Evolutionary conservation across 768 basidiomycete species (phyloP).

Genomic region (Hemileccinum impolitum): DNA sequence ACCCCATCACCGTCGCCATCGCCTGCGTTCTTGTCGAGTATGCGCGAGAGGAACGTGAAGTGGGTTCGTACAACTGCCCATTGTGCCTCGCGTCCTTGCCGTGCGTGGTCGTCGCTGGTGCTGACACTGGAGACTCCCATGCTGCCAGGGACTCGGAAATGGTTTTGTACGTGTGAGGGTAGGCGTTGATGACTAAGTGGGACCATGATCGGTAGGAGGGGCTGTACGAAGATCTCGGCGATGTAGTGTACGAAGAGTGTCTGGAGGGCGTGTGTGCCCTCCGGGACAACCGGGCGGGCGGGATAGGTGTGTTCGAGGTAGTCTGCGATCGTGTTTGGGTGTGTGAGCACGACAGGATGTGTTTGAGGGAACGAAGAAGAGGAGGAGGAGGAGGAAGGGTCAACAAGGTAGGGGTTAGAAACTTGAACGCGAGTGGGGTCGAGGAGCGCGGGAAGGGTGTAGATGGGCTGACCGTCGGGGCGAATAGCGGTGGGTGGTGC

Average conservation of each 20-base stretch:
- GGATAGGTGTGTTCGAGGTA: slow-evolving; percentile 70
- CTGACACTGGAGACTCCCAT: too few relatives aligned
- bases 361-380: slow-evolving; percentile 16
- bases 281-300: slow-evolving; percentile 67
- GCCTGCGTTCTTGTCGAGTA: slow-evolving; percentile 64
- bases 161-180: slow-evolving; percentile 43
- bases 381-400: too few relatives aligned
- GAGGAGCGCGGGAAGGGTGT: slow-evolving; percentile 66
- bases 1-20: slow-evolving; percentile 64
- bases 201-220: slow-evolving; percentile 66
- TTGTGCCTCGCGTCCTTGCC: slow-evolving; percentile 53
- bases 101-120: neutral
- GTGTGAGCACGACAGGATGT: slow-evolving; percentile 52
- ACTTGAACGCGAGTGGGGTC: slow-evolving; percentile 39
- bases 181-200: slow-evolving; percentile 64
- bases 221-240: slow-evolving; percentile 61
- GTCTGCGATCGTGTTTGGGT: slow-evolving; percentile 61
- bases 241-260: slow-evolving; percentile 68
- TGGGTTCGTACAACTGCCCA: slow-evolving; percentile 65
- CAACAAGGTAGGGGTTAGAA: too few relatives aligned
- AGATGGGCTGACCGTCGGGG: slow-evolving; percentile 58
- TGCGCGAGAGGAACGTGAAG: slow-evolving; percentile 58
- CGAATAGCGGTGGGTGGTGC: slow-evolving; percentile 55
- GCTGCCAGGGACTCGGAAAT: too few relatives aligned
- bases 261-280: slow-evolving; percentile 66